phyloP scores from a whole-genome alignment of 257 asterid genomes.

The Solanum infundibuliforme region DNA sequence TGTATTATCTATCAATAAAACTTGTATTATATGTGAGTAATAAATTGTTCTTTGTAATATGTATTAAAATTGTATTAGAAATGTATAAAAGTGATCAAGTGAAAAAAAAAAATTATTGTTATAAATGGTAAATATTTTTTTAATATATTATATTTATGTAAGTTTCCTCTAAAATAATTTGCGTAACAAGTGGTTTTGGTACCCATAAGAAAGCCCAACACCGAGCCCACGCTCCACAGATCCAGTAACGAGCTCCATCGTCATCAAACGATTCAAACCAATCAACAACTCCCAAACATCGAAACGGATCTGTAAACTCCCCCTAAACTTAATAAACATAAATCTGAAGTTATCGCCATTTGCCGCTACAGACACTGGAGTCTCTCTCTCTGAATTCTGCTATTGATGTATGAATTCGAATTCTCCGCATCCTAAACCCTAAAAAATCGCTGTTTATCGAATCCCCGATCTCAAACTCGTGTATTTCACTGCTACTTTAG shows the following conservation, averaged over 20 bases:
- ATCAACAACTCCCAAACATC: background rate
- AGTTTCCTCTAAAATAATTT: too few species aligned
- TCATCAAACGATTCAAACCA: background rate
- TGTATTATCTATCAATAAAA: too few species aligned
- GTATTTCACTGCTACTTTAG: slow-evolving; percentile 8
- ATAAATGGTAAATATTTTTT: too few species aligned
- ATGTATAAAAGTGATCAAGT: too few species aligned
- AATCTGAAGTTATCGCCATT: background rate
- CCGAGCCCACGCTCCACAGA: background rate
- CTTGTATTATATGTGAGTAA: too few species aligned
- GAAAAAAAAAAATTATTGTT: too few species aligned
- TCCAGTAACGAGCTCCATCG: background rate
- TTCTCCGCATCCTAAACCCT: slow-evolving; percentile 25
- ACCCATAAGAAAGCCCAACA: background rate
- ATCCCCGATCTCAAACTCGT: slow-evolving; percentile 28
- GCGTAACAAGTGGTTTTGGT: background rate
- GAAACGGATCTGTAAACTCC: slow-evolving; percentile 3
- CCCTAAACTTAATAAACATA: background rate
- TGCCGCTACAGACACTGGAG: background rate
- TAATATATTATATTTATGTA: too few species aligned
- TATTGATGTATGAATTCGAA: background rate
- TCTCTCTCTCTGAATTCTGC: background rate
- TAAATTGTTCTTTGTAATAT: too few species aligned
- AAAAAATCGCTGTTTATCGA: background rate
- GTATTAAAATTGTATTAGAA: too few species aligned